Percentiles rank a stretch among this genome's conserved stretches.
phyloP scores from a whole-genome alignment of 305 asterid species.

The Coffea humblotiana region DNA sequence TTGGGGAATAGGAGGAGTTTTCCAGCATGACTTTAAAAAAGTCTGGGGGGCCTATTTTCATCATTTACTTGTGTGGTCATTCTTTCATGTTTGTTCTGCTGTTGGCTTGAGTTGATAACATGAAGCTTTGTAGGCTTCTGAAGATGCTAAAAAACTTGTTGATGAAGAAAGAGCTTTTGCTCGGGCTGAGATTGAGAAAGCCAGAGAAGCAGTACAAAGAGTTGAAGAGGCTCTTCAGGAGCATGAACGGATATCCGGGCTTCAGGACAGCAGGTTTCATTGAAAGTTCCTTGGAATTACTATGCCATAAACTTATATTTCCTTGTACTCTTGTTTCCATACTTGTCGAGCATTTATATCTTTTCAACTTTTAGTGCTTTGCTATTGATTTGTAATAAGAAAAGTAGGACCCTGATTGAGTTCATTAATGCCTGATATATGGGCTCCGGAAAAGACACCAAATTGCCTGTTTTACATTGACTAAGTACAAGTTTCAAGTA shows the following conservation, averaged over 20 bases:
- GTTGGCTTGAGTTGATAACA: background rate
- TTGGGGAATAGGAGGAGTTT: background rate
- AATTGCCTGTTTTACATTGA: background rate
- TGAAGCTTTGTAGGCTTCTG: slow-evolving; percentile 66
- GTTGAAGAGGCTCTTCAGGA: slow-evolving; percentile 98
- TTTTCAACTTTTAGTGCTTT: background rate
- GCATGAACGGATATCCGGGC: slow-evolving; percentile 80
- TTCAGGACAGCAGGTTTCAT: slow-evolving; percentile 80
- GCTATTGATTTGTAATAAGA: background rate
- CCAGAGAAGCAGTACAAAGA: slow-evolving; percentile 94
- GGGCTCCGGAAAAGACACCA: background rate
- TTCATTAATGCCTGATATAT: background rate
- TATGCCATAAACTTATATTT: background rate
- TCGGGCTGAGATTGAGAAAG: slow-evolving; percentile 86
- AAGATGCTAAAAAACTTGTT: slow-evolving; percentile 89
- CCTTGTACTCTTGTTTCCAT: background rate
- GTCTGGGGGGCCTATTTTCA: slow-evolving; percentile 1
- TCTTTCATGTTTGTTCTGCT: background rate
- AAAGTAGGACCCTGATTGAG: background rate
- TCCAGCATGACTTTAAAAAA: background rate
- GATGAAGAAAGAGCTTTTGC: slow-evolving; percentile 96
- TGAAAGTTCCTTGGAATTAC: slow-evolving; percentile 18
- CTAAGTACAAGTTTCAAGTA: background rate
- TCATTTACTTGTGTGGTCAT: background rate
- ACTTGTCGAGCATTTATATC: background rate